Percentiles rank a stretch among this genome's conserved stretches.
Evolutionary conservation across 345 rosid genomes (phyloP).

Genomic region (Punica granatum): DNA sequence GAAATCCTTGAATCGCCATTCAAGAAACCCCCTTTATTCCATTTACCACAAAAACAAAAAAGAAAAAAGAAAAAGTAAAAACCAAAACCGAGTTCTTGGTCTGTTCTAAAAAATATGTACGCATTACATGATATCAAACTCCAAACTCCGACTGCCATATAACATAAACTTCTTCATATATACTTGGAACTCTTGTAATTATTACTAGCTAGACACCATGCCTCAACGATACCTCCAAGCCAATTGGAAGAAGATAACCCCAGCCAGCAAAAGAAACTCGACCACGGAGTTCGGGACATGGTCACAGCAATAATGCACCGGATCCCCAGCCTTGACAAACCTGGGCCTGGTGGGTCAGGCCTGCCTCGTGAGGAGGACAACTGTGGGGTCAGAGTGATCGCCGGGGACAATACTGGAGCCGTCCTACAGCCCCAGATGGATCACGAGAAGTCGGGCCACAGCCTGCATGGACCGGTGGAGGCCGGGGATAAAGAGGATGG

Average conservation of each 20-base stretch:
- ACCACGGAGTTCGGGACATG: slow-evolving; percentile 39
- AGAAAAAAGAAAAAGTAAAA: no score
- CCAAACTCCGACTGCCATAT: no score
- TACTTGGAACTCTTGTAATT: not conserved
- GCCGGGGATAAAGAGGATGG: slow-evolving; percentile 17
- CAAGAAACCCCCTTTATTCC: no score
- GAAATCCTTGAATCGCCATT: slow-evolving; percentile 24
- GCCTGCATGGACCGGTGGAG: no score
- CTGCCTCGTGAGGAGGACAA: slow-evolving; percentile 22
- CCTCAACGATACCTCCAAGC: not conserved
- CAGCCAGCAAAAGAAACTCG: slow-evolving; percentile 19
- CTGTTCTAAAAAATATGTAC: no score
- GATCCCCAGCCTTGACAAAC: slow-evolving; percentile 22
- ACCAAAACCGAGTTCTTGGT: no score
- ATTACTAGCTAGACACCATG: no score
- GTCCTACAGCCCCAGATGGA: slow-evolving; percentile 51
- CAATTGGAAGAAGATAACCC: slow-evolving; percentile 18
- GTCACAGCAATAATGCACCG: slow-evolving; percentile 35
- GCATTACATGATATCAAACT: no score
- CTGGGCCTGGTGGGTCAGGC: slow-evolving; percentile 20
- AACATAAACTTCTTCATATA: no score
- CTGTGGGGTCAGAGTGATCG: slow-evolving; percentile 39
- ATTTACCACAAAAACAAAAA: no score
- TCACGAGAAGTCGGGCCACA: no score
- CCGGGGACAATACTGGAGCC: slow-evolving; percentile 75